Percentiles rank a stretch among this genome's conserved stretches.
These are phyloP conservation scores for Knufia petricola DNA, from an alignment of 2,329 filamentous ascomycete genomes.

Conservation along the genomic window DNA sequence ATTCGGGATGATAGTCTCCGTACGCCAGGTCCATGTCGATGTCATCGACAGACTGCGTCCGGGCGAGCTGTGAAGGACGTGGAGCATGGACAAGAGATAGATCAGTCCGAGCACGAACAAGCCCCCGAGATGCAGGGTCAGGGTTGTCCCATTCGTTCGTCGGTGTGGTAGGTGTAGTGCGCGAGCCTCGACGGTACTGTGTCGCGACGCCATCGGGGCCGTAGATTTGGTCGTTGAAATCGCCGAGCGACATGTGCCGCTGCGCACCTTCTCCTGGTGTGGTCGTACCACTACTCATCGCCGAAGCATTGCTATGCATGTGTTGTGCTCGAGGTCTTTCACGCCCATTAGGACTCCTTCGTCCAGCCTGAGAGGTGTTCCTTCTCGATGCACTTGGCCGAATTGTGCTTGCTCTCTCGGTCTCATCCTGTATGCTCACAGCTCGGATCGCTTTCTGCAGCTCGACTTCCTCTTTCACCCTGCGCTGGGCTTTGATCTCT, in stretches of 20 bases:
- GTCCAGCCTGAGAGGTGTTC: neutral
- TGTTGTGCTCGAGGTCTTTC: constrained; percentile 3
- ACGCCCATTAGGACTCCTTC: neutral
- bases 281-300: neutral
- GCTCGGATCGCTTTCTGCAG: constrained; percentile 50
- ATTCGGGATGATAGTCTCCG: constrained; percentile 65
- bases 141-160: constrained; percentile 16
- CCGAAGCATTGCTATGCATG: neutral
- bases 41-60: constrained; percentile 20
- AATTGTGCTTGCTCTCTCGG: constrained; percentile 28
- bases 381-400: constrained; percentile 7
- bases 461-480: constrained; percentile 47
- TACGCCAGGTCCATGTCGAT: constrained; percentile 90
- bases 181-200: constrained; percentile 10
- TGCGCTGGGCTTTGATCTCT: constrained; percentile 62
- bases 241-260: constrained; percentile 12
- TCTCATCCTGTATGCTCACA: constrained; percentile 38
- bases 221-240: constrained; percentile 22
- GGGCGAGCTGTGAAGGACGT: constrained; percentile 12
- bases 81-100: constrained; percentile 12
- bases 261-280: constrained; percentile 1
- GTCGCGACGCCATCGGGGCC: constrained; percentile 8
- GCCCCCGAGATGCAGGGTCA: constrained; percentile 3
- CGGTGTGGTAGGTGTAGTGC: constrained; percentile 25
- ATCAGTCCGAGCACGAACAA: constrained; percentile 21